Base-by-base conservation (phyloP, 352 stramenopile species). In the Globisporangium spinosum region DNA sequence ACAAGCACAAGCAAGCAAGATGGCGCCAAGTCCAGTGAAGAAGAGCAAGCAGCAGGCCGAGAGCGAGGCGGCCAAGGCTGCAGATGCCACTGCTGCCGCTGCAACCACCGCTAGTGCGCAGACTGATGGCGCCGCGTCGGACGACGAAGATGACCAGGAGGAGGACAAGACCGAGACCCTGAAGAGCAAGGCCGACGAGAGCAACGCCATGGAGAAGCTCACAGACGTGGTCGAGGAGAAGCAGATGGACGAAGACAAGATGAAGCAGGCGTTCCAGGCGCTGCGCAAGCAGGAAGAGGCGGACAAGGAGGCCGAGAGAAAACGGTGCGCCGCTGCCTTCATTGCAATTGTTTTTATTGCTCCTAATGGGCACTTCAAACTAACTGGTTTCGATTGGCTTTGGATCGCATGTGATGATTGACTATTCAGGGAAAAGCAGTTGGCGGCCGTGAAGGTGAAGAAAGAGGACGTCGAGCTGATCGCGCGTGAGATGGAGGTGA, bases 161-260 rank as follows among this genome's bases (percentile, higher is more conserved):
- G 72, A 79, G 49, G 65, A 69, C 32, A 76, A 64, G 71, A 68
- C 79, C 60, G 72, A 87, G 71, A 76, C 76, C 55, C 72, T 75
- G 17, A 94, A 94, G 78, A 93, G 80, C 76, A 85, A 94, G 70
- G 83, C 88, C 49, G 88, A 95, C 57, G 85, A 92, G 71, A 91
- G 77, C 70, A 90, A 59, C 55, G 88, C 88, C 29, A 87, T 95
- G 73, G 77, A 94, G 62, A 95, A 93, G 69, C 82, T 95, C 65
- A 93, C 84, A 51, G 88, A 95, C 68, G 76, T 87, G 34, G 86
- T 93, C 49, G 86, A 93, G 74, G 87, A 95, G 74, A 94, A 92
- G 70, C 79, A 91, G 61, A 90, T 95, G 82, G 88, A 95, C 79
- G 85, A 89, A 57, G 89, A 94, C 81, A 93, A 92, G 77, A 93